Percentiles rank a stretch among this genome's conserved stretches.
Evolutionary conservation across 2,329 filamentous ascomycete species (phyloP).

Genomic region (Fusarium siculi): DNA sequence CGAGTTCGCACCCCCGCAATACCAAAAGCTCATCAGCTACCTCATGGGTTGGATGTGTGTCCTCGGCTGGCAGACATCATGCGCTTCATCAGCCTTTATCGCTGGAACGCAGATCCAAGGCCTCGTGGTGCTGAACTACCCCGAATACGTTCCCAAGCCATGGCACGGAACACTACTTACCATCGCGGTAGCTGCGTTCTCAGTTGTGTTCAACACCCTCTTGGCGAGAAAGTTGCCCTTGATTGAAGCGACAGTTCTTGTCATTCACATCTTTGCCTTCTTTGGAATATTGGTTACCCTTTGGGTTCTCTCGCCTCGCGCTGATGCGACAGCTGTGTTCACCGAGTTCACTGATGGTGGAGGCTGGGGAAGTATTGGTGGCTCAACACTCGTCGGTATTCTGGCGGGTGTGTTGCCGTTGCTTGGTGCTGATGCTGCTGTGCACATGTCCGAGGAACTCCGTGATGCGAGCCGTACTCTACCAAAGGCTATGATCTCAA

Average conservation of each 20-base stretch:
- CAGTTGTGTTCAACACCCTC: conserved; percentile 33
- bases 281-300: conserved; percentile 36
- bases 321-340: conserved; percentile 31
- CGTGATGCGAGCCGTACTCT: conserved; percentile 36
- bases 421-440: conserved; percentile 37
- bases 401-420: conserved; percentile 32
- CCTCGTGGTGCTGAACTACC: conserved; percentile 50
- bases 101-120: conserved; percentile 58
- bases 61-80: conserved; percentile 57
- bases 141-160: conserved; percentile 15
- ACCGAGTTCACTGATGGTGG: conserved; percentile 36
- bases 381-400: conserved; percentile 35
- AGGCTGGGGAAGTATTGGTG: conserved; percentile 32
- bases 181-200: conserved; percentile 27
- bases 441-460: conserved; percentile 39
- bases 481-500: conserved; percentile 33
- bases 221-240: conserved; percentile 27
- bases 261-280: conserved; percentile 40
- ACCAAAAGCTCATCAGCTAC: conserved; percentile 66
- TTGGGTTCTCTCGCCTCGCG: conserved; percentile 35
- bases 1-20: conserved; percentile 59
- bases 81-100: conserved; percentile 55
- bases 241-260: conserved; percentile 26
- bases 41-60: conserved; percentile 59
- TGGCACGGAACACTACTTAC: conserved; percentile 38